phyloP scores from a whole-genome alignment of 495 filamentous ascomycete genomes.

The Cairneyella variabilis region DNA sequence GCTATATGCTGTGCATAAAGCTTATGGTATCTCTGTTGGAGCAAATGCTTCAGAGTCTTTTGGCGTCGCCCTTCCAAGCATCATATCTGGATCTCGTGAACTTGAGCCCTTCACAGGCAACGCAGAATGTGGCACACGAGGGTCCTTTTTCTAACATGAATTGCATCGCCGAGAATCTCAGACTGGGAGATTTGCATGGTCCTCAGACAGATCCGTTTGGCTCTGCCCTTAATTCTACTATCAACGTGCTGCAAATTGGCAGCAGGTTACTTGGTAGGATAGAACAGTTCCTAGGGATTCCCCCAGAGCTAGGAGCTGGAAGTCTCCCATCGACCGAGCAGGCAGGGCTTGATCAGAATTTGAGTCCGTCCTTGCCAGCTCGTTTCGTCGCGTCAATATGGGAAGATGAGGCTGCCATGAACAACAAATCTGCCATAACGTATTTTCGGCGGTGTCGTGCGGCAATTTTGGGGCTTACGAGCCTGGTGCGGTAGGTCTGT shows the following conservation, averaged over 20 bases:
- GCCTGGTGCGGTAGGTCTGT: too few relatives aligned
- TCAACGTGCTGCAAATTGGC: background rate
- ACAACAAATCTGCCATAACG: background rate
- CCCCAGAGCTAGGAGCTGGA: background rate
- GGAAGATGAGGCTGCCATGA: background rate
- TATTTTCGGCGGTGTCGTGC: background rate
- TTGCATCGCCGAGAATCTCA: background rate
- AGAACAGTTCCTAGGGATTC: background rate
- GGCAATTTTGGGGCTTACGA: background rate
- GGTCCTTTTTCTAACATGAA: background rate
- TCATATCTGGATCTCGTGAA: background rate
- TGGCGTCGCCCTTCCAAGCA: background rate
- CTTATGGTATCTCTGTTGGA: background rate
- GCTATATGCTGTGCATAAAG: background rate
- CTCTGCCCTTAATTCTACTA: background rate
- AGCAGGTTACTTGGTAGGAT: background rate
- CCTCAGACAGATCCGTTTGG: background rate
- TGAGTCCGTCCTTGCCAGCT: background rate
- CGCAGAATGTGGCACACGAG: background rate
- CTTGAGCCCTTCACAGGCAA: background rate
- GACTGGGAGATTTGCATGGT: background rate
- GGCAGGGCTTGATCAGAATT: background rate
- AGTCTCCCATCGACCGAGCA: background rate
- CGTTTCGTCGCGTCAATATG: background rate
- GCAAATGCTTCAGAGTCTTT: background rate